These are phyloP conservation scores for Saccharomycopsis malanga DNA, from an alignment of 805 yeast species.

Conservation along the genomic window DNA sequence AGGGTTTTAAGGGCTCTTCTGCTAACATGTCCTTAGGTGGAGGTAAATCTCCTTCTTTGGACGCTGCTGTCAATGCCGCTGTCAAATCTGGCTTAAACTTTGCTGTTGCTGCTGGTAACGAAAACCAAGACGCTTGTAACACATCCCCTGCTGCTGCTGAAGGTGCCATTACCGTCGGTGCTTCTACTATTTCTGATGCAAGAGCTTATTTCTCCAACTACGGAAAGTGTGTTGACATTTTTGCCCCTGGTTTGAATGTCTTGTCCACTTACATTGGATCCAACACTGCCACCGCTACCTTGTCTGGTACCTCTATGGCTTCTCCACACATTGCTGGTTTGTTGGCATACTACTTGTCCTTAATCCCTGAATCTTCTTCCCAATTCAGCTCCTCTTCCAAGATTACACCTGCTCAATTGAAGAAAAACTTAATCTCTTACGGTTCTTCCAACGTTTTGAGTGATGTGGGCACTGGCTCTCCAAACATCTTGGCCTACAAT, in stretches of 20 bases:
- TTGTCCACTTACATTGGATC: constrained; percentile 80
- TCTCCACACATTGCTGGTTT: constrained; percentile 94
- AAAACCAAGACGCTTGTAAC: constrained; percentile 86
- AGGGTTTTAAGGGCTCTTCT: constrained; percentile 69
- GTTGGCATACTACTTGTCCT: constrained; percentile 79
- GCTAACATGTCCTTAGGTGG: constrained; percentile 96
- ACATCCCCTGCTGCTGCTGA: constrained; percentile 87
- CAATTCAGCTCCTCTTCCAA: constrained; percentile 39
- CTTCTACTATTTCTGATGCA: constrained; percentile 78
- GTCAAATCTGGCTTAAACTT: constrained; percentile 82
- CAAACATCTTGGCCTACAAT: constrained; percentile 69
- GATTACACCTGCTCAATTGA: constrained; percentile 66
- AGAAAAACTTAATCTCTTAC: constrained; percentile 64
- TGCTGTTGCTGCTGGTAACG: constrained; percentile 97
- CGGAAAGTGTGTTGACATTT: constrained; percentile 93
- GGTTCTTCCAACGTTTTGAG: constrained; percentile 53
- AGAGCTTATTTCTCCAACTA: constrained; percentile 95
- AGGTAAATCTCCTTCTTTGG: constrained; percentile 82
- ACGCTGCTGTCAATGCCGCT: constrained; percentile 84
- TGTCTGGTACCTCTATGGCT: constrained; percentile 98
- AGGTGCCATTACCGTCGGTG: constrained; percentile 88
- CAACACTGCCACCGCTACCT: constrained; percentile 64
- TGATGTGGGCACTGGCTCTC: constrained; percentile 67
- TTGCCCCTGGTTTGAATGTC: constrained; percentile 92
- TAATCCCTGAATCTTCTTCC: constrained; percentile 70